Percentiles rank a stretch among this genome's conserved stretches.
These are phyloP conservation scores for Annulohypoxylon bovei DNA, from an alignment of 495 filamentous ascomycete genomes.

Conservation along the genomic window DNA sequence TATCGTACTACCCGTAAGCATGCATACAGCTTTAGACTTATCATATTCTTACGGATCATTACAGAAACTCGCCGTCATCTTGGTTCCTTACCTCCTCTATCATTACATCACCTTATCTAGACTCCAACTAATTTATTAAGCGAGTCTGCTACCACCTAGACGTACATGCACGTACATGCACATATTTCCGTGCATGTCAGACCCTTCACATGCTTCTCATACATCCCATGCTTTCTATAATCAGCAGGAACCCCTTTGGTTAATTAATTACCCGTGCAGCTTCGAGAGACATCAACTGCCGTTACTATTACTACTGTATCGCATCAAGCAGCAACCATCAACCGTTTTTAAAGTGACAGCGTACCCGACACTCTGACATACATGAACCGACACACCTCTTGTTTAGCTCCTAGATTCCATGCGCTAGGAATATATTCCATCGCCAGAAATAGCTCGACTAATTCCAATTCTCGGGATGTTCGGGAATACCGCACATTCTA, in stretches of 20 bases:
- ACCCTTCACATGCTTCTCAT: constrained; percentile 36
- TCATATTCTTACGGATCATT: constrained; percentile 18
- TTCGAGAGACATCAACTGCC: constrained; percentile 34
- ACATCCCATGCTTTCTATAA: constrained; percentile 29
- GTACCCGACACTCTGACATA: constrained; percentile 35
- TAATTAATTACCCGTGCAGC: constrained; percentile 25
- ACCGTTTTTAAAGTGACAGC: constrained; percentile 26
- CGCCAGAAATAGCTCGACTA: constrained; percentile 31
- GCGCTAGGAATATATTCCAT: constrained; percentile 23
- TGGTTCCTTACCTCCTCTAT: constrained; percentile 4
- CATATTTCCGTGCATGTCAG: constrained; percentile 32
- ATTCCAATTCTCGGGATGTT: constrained; percentile 31
- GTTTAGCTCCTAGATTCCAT: constrained; percentile 22
- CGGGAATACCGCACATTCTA: constrained; percentile 27
- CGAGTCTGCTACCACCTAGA: constrained; percentile 21
- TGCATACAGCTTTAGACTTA: background rate
- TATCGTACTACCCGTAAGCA: background rate
- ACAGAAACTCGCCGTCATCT: constrained; percentile 26
- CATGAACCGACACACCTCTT: constrained; percentile 29
- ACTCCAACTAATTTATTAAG: constrained; percentile 36
- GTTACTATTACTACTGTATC: constrained; percentile 28
- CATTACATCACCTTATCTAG: constrained; percentile 41
- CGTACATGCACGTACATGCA: constrained; percentile 9
- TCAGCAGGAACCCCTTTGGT: constrained; percentile 8
- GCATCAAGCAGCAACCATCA: background rate